Evolutionary conservation across 768 basidiomycete genomes (phyloP).

Genomic region (Chiua virens): DNA sequence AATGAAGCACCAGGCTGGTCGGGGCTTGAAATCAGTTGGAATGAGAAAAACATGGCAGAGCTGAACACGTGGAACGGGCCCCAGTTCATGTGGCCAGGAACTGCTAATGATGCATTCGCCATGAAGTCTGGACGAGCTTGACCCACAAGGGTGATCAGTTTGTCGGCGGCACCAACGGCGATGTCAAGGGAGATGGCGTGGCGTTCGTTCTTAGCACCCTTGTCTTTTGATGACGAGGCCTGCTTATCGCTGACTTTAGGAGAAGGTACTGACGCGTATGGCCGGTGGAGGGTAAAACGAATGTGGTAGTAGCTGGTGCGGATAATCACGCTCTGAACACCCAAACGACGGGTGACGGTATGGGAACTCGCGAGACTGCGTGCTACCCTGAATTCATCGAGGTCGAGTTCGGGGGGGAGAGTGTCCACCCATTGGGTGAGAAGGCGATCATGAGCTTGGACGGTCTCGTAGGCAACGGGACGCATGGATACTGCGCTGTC

Average conservation of each 20-base stretch:
- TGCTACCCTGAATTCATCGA: constrained; percentile 75
- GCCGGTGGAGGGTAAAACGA: constrained; percentile 81
- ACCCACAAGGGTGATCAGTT: constrained; percentile 73
- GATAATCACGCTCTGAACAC: constrained; percentile 80
- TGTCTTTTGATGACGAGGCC: constrained; percentile 31
- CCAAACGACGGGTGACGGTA: constrained; percentile 59
- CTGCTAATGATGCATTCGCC: constrained; percentile 63
- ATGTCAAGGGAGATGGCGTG: constrained; percentile 64
- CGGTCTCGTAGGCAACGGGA: constrained; percentile 73
- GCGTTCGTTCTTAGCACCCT: constrained; percentile 35
- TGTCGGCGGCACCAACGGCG: constrained; percentile 74
- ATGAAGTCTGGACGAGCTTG: constrained; percentile 78
- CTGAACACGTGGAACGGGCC: constrained; percentile 83
- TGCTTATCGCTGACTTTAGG: constrained; percentile 25
- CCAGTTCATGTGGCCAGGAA: constrained; percentile 84
- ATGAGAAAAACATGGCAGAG: constrained; percentile 90
- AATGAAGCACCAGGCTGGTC: constrained; percentile 76
- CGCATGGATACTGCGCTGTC: constrained; percentile 79
- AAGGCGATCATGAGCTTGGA: constrained; percentile 70
- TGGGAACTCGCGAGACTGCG: constrained; percentile 67
- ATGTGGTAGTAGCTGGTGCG: constrained; percentile 79
- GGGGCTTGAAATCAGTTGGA: constrained; percentile 78
- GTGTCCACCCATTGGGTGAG: constrained; percentile 74
- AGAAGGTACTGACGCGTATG: constrained; percentile 51
- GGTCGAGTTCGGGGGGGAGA: constrained; percentile 70